Base-by-base conservation (phyloP, 2,329 filamentous ascomycete genomes). In the Rhytidhysteron rufulum region DNA sequence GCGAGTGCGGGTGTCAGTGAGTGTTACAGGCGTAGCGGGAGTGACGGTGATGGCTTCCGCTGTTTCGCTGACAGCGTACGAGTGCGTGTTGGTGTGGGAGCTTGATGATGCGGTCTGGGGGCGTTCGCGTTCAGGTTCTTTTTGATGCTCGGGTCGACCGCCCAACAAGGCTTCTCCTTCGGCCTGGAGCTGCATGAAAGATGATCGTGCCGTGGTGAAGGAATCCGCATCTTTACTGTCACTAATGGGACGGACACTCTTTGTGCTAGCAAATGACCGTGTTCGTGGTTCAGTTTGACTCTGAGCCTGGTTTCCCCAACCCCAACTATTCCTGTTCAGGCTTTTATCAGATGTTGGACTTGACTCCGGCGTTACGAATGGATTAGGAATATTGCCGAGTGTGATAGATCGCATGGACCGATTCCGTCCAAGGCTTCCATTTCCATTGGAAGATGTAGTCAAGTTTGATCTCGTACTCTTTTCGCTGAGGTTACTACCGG, bases 401-500 rank as follows among this genome's bases (percentile, higher is more conserved):
- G 61, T 62, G 11, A 62, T 62, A 2, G 70, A 72, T 6, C 68
- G 65, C 32, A 69, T 66, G 0, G 72, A 74, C 22, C 70, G 57
- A 29, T 62, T 74, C 5, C 72, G 64, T 4, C 60, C 65, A 11
- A 74, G 53, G 25, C 67, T 69, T 19, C 54, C 67, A 17, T 46
- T 54, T 9, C 50, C 57, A 4, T 56, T 53, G 3, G 70, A 71
- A 9, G 57, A 55, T 24, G 67, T 68, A 3, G 73, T 75, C 0
- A 69, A 44, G 30, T 60, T 60, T 4, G 72, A 74, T 5, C 58
- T 58, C 4, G 61, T 59, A 17, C 75, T 78, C 7, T 62, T 62
- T 10, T 80, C 77, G 40, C 76, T 80, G 3, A 81, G 62, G 21
- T 72, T 75, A 1, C 77, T 80, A 3, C 68, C 68, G 2, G 77